These are phyloP conservation scores for Quillaja saponaria DNA, from an alignment of 306 rosid genomes.

Conservation along the genomic window DNA sequence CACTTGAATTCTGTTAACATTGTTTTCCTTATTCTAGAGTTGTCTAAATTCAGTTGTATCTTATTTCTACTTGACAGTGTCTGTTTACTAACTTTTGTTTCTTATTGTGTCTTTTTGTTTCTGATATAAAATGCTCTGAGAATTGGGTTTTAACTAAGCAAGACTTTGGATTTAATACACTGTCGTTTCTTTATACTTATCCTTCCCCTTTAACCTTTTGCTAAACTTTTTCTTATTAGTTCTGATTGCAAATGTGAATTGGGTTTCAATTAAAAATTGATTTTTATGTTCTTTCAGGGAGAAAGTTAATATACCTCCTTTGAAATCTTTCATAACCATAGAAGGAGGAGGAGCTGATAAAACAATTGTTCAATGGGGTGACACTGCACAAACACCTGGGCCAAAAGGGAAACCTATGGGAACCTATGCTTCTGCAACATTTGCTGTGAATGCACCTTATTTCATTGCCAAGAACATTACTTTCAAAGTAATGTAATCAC, in stretches of 20 bases:
- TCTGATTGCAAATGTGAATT: background rate
- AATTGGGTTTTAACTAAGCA: conserved; percentile 26
- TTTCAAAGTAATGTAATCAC: conserved; percentile 52
- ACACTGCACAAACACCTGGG: conserved; percentile 87
- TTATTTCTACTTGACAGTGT: background rate
- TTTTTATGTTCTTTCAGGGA: conserved; percentile 52
- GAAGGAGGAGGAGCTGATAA: conserved; percentile 90
- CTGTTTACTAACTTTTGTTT: conserved; percentile 15
- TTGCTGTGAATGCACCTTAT: conserved; percentile 85
- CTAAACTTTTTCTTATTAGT: conserved; percentile 2
- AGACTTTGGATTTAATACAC: conserved; percentile 11
- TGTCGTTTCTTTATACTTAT: conserved; percentile 13
- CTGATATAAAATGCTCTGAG: conserved; percentile 15
- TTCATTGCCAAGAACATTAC: conserved; percentile 95
- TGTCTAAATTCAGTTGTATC: conserved; percentile 26
- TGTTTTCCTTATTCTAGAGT: conserved; percentile 11
- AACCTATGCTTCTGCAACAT: conserved; percentile 83
- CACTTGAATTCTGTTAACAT: conserved; percentile 10
- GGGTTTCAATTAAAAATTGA: conserved; percentile 8
- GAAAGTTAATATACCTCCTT: conserved; percentile 75
- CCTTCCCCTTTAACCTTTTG: background rate
- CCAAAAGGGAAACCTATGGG: conserved; percentile 75
- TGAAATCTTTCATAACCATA: conserved; percentile 81
- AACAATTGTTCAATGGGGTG: conserved; percentile 96
- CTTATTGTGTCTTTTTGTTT: conserved; percentile 33